phyloP scores from a whole-genome alignment of 441 rosid species.

The Corymbia calophylla region DNA sequence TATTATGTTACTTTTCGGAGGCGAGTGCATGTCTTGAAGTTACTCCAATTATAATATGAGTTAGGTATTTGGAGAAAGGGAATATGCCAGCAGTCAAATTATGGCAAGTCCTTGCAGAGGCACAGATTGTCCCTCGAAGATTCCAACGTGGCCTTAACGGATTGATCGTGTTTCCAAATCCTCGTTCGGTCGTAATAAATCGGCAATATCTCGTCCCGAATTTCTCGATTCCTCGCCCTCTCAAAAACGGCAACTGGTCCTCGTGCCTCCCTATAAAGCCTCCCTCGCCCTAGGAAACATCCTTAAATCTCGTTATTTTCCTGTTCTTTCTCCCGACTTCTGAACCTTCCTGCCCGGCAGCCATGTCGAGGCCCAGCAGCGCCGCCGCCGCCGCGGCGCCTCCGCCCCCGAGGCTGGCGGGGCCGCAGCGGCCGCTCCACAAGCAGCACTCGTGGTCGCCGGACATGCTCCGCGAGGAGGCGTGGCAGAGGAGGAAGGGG shows the following conservation, averaged over 20 bases:
- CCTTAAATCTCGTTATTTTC: background rate
- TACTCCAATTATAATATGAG: background rate
- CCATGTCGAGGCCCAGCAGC: background rate
- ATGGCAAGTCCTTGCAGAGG: background rate
- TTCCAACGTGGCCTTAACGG: background rate
- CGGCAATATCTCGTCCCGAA: background rate
- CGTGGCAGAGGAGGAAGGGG: slow-evolving; percentile 51
- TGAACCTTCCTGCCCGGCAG: background rate
- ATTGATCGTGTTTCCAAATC: background rate
- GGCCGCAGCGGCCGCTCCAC: slow-evolving; percentile 23
- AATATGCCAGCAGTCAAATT: background rate
- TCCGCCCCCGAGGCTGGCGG: slow-evolving; percentile 3
- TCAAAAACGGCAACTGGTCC: background rate
- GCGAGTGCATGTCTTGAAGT: background rate
- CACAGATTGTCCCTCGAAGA: background rate
- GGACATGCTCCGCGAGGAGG: slow-evolving; percentile 59
- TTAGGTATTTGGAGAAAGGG: background rate
- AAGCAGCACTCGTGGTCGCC: slow-evolving; percentile 76
- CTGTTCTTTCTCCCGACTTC: background rate
- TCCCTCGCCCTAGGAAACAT: background rate
- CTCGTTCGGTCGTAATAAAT: background rate
- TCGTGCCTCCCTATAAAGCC: background rate
- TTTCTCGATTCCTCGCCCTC: background rate
- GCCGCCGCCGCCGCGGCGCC: background rate
- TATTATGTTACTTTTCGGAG: background rate